Conservation (phyloP, 139 green algal genomes). For the Deuterostichococcus epilithicus region DNA sequence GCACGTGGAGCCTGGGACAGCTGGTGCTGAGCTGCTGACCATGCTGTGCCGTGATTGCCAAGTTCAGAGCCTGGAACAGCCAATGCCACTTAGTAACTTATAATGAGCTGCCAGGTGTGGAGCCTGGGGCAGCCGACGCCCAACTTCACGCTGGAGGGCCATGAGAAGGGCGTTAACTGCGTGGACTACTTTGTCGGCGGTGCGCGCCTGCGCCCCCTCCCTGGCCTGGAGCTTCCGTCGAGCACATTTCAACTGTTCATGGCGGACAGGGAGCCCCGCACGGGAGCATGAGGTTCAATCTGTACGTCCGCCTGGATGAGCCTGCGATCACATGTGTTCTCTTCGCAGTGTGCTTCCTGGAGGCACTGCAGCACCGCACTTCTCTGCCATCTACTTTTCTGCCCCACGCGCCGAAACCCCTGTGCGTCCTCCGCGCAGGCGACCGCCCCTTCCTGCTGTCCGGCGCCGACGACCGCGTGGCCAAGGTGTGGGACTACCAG, state of each 20-base stretch:
- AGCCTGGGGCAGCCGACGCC: constrained; percentile 83
- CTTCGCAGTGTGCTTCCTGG: too few species aligned
- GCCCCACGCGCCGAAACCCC: not conserved
- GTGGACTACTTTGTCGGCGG: constrained; percentile 95
- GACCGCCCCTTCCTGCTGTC: constrained; percentile 96
- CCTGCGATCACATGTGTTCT: too few species aligned
- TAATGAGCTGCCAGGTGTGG: constrained; percentile 78
- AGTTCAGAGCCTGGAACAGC: too few species aligned
- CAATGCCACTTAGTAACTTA: too few species aligned
- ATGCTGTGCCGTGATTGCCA: too few species aligned
- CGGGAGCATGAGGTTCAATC: not conserved
- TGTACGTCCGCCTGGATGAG: too few species aligned
- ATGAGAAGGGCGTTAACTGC: constrained; percentile 98
- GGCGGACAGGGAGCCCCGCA: not conserved
- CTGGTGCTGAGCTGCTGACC: too few species aligned
- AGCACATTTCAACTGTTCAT: too few species aligned
- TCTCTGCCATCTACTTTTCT: not conserved
- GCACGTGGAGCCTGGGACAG: too few species aligned
- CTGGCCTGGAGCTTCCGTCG: too few species aligned
- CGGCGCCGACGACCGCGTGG: constrained; percentile 86
- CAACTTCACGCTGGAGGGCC: constrained; percentile 98
- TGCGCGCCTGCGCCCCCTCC: not conserved
- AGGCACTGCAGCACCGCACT: too few species aligned
- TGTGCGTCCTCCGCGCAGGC: constrained; percentile 30
- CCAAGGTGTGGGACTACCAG: constrained; percentile 97